Evolutionary conservation across 2,329 filamentous ascomycete genomes (phyloP), one percentile per base, ranked within the genome.

Genomic region (Verticillium isaacii): DNA sequence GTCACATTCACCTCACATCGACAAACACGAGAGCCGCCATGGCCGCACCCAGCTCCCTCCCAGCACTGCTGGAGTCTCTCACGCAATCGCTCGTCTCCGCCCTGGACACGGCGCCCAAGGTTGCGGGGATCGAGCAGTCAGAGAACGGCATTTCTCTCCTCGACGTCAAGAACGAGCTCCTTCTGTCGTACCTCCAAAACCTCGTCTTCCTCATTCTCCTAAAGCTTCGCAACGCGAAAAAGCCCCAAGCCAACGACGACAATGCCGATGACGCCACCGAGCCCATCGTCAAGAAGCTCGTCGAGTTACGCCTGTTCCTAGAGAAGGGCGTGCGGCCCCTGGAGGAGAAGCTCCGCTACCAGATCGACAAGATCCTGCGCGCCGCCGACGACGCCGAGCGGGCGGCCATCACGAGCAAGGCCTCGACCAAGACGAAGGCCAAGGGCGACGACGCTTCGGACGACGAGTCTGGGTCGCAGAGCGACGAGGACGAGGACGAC

Each of bases 101-200:
- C 0, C 81, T 89, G 56, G 86, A 93, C 62, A 87, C 89, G 6
- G 82, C 89, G 0, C 86, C 89, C 0, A 85, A 85, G 57, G 73
- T 87, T 19, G 73, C 82, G n/a, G 74, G 80, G 15, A 84, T 96
- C 63, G 79, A 89, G 57, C 86, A 91, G n/a, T 89, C 91, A 1
- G 83, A 89, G 66, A 88, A 97, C 69, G 94, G 95, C 71, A 95
- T 99, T 62, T 97, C 95, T 0, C 86, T 99, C 1, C 88, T 99
- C 70, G 93, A 98, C 72, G 88, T 92, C 66, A 99, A 99, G 79
- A 98, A 96, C 77, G 95, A 99, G 73, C 84, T 99, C n/a, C 87
- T 99, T 19, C 87, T 99, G 45, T 94, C 94, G 4, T 99, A 99
- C 76, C 82, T 99, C 0, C 94, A 99, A 71, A 96, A 97, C 70